Percentiles rank a stretch among this genome's conserved stretches.
phyloP scores from a whole-genome alignment of 768 basidiomycete species.

The Lentinula detonsa region DNA sequence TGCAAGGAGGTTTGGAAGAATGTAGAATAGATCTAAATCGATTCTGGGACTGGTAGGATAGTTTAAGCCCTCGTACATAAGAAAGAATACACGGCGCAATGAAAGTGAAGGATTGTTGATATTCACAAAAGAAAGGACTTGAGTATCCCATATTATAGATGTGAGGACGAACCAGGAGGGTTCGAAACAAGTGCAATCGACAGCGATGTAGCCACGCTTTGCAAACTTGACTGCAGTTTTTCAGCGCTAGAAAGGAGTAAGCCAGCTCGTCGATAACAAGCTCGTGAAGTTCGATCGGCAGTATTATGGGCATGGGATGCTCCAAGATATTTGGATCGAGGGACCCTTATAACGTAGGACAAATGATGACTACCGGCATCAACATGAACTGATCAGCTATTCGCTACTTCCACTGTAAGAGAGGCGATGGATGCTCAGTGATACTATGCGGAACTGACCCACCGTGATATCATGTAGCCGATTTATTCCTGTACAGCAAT shows the following conservation, averaged over 20 bases:
- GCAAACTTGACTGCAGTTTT: neutral
- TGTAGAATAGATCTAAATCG: neutral
- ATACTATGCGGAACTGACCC: too few relatives aligned
- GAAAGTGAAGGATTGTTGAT: neutral
- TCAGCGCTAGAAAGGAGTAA: neutral
- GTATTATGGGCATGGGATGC: neutral
- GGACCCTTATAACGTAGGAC: neutral
- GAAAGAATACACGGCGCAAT: neutral
- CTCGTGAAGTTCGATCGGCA: constrained; percentile 3
- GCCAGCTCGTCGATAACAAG: neutral
- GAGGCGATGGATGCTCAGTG: too few relatives aligned
- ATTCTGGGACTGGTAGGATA: neutral
- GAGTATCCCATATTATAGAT: neutral
- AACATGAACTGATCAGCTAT: neutral
- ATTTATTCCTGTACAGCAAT: too few relatives aligned
- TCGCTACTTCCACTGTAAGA: too few relatives aligned
- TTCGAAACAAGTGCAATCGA: neutral
- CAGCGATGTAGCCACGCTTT: neutral
- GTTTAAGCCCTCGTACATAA: neutral
- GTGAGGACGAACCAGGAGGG: neutral
- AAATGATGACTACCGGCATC: neutral
- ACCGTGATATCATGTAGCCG: too few relatives aligned
- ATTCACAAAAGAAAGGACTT: neutral
- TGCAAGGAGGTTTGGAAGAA: neutral
- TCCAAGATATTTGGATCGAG: neutral